Evolutionary conservation across 345 rosid species (phyloP), one percentile per base, ranked within the genome.

Genomic region (Excoecaria agallocha): DNA sequence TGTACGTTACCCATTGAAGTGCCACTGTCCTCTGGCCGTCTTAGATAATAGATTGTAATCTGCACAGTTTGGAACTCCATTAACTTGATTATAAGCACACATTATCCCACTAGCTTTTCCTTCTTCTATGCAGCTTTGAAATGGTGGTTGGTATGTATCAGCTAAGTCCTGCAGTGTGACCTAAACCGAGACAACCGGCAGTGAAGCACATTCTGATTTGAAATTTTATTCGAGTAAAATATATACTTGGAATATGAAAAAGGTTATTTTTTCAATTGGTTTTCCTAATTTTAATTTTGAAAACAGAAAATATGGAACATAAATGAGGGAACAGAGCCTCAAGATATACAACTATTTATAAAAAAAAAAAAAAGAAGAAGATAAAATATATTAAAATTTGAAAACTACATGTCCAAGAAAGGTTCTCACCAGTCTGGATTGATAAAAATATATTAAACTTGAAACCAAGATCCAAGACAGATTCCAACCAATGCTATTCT

Each of bases 21-120:
- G 77, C 99, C 98, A 95, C 17, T 79, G 83, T 5, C 79, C 80
- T 81, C 99, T 85, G 86, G 75, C 79, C 30, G 72, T 75, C 45
- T 67, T 71, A 24, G 82, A 46, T 56, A 79, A 73, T 6, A 75
- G 79, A 68, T 75, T 66, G 76, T 75, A 61, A 72, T 75, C 79
- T 48, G 82, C 82, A 51, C 82, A 80, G 45, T 72, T 80, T 25
- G 82, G 82, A 71, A 80, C 78, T 17, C 82, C 82, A 51, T 80
- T 80, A n/a, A 80, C 78, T 50, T 66, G 71, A 55, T 80, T 80
- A 56, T 91, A 71, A 57, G 76, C 64, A 55, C 71, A 77, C 74
- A 79, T 80, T 41, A 80, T 80, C 20, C 79, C 74, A 15, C 82
- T 75, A 20, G 82, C 82, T 60, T 52, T 80, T 15, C 79, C 82